Conservation (phyloP, 78 protist species). For the Cavenderia fasciculata region DNA sequence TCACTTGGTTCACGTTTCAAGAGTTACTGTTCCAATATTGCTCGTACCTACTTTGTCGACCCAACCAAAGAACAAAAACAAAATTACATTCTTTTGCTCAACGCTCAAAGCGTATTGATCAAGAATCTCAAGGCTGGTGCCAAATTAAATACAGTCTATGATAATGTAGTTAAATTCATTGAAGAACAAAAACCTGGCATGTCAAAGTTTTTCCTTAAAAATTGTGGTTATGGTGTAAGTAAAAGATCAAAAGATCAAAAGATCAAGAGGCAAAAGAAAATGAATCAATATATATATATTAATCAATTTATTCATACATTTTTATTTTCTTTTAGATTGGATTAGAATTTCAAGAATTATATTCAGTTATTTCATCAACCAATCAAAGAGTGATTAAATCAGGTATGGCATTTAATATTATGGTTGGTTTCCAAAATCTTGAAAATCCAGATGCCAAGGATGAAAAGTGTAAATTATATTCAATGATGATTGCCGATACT, state of each 20-base stretch:
- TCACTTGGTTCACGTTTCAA: constrained; percentile 86
- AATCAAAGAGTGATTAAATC: constrained; percentile 26
- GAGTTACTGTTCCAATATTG: constrained; percentile 84
- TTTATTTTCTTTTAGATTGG: constrained; percentile 56
- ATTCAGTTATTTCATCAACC: constrained; percentile 7
- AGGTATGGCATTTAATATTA: constrained; percentile 87
- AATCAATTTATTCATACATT: not conserved
- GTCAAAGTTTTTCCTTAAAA: constrained; percentile 32
- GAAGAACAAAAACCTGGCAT: constrained; percentile 39
- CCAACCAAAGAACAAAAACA: constrained; percentile 77
- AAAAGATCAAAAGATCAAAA: not conserved
- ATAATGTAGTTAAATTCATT: constrained; percentile 34
- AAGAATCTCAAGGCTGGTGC: constrained; percentile 20
- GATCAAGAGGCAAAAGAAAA: no score
- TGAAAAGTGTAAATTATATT: constrained; percentile 24
- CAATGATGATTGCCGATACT: constrained; percentile 82
- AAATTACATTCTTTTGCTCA: constrained; percentile 38
- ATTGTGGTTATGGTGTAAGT: constrained; percentile 80
- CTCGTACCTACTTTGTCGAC: constrained; percentile 90
- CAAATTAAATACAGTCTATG: constrained; percentile 21
- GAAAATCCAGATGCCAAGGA: constrained; percentile 9
- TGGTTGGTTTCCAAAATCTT: constrained; percentile 78
- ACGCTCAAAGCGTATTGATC: constrained; percentile 25
- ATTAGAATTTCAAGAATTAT: constrained; percentile 78
- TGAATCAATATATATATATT: no score